phyloP scores from a whole-genome alignment of 1,284 basidiomycete genomes.

The Tylopilus sp. region DNA sequence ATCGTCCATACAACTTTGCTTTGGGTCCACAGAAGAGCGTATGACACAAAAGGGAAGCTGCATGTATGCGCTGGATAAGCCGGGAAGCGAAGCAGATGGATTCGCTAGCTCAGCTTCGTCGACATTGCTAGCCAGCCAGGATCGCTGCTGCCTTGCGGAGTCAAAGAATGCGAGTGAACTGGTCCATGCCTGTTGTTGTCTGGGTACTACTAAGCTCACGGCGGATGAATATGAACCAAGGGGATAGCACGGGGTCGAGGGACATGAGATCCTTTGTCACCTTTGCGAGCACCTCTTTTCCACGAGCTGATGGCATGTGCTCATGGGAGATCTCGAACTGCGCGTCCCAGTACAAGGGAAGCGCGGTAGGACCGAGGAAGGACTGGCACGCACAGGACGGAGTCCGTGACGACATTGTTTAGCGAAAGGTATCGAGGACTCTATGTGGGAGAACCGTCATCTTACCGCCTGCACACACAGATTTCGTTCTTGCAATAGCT shows the following conservation, averaged over 20 bases:
- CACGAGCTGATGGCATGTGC: constrained; percentile 36
- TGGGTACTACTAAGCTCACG: constrained; percentile 12
- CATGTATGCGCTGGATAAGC: constrained; percentile 3
- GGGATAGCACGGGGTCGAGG: constrained; percentile 29
- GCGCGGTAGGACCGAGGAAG: constrained; percentile 46
- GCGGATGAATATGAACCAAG: constrained; percentile 16
- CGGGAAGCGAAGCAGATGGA: constrained; percentile 3
- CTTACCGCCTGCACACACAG: too few relatives aligned
- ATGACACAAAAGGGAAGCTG: constrained; percentile 18
- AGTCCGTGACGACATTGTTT: constrained; percentile 44
- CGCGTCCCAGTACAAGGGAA: constrained; percentile 36
- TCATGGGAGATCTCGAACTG: constrained; percentile 35
- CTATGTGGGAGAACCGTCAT: too few relatives aligned
- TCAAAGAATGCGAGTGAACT: constrained; percentile 17
- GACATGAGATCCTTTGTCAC: constrained; percentile 55
- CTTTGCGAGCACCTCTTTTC: constrained; percentile 58
- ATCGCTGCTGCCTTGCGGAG: constrained; percentile 19
- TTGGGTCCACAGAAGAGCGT: constrained; percentile 9
- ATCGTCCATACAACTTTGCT: constrained; percentile 14
- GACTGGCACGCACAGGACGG: constrained; percentile 48
- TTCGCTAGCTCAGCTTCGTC: constrained; percentile 3
- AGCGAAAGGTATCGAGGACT: neutral
- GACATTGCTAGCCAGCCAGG: constrained; percentile 3
- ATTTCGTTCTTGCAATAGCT: too few relatives aligned
- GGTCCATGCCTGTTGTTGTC: constrained; percentile 17